Conservation (phyloP, 106 monocot genomes). For the Alisma plantagoaquatica region DNA sequence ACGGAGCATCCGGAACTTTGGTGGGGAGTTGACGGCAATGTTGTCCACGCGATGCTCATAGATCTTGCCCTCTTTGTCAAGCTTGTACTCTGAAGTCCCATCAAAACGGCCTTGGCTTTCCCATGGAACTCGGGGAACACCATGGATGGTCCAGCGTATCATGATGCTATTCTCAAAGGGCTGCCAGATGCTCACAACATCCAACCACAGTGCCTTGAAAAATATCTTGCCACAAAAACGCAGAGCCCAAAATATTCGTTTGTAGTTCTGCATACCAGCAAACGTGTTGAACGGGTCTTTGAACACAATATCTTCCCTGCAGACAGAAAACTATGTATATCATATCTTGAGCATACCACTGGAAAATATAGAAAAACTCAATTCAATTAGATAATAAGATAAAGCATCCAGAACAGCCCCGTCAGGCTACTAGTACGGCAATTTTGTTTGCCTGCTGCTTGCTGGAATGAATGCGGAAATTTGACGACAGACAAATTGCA, state of each 20-base stretch:
- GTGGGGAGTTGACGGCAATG: constrained; percentile 50
- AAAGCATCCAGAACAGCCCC: no score
- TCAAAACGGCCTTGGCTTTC: constrained; percentile 70
- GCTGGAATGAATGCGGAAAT: no score
- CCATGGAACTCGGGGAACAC: constrained; percentile 73
- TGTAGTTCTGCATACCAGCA: constrained; percentile 62
- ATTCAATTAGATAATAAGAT: no score
- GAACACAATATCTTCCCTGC: constrained; percentile 84
- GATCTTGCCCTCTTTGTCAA: constrained; percentile 80
- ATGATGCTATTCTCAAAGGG: constrained; percentile 62
- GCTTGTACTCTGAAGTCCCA: constrained; percentile 76
- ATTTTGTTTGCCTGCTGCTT: no score
- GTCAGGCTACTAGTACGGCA: no score
- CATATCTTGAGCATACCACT: no score
- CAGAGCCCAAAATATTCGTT: constrained; percentile 47
- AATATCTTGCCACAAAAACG: constrained; percentile 42
- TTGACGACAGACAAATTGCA: no score
- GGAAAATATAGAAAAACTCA: no score
- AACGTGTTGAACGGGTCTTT: constrained; percentile 76
- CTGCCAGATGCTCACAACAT: constrained; percentile 70
- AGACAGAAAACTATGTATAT: no score
- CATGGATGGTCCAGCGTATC: constrained; percentile 85
- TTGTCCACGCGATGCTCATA: constrained; percentile 77
- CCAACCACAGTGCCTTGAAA: constrained; percentile 61
- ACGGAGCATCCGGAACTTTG: constrained; percentile 35